These are phyloP conservation scores for Boletus subcaerulescens DNA, from an alignment of 768 basidiomycete genomes.

Conservation along the genomic window DNA sequence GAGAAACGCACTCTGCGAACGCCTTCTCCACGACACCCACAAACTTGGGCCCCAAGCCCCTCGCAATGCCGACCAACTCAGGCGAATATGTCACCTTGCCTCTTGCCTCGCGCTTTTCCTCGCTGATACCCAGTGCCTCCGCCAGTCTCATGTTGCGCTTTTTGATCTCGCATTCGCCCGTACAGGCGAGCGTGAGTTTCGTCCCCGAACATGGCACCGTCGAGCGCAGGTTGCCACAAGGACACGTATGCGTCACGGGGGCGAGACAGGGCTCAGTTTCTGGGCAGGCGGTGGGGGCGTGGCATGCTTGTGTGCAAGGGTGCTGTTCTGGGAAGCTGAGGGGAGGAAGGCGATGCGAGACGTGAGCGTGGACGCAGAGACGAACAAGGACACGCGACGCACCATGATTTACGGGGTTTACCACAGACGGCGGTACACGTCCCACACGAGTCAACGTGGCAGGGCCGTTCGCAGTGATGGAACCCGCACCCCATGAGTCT, in stretches of 20 bases:
- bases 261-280: constrained; percentile 77
- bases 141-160: constrained; percentile 88
- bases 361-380: background rate
- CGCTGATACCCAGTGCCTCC: constrained; percentile 84
- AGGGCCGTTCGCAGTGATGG: constrained; percentile 80
- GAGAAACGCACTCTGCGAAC: constrained; percentile 66
- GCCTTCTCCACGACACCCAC: constrained; percentile 72
- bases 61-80: constrained; percentile 61
- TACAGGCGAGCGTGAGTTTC: constrained; percentile 61
- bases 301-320: constrained; percentile 75
- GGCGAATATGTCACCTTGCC: constrained; percentile 52
- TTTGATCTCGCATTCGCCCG: constrained; percentile 76
- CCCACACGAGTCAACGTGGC: constrained; percentile 84
- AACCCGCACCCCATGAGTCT: constrained; percentile 81
- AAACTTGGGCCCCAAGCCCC: constrained; percentile 53
- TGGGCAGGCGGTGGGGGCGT: constrained; percentile 83
- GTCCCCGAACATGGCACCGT: constrained; percentile 61
- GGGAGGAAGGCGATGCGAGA: background rate
- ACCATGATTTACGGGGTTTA: constrained; percentile 86
- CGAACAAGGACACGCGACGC: constrained; percentile 17
- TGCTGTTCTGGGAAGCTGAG: constrained; percentile 65
- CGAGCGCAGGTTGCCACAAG: constrained; percentile 81
- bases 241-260: constrained; percentile 65
- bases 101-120: constrained; percentile 41
- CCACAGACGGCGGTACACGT: constrained; percentile 74